phyloP scores from a whole-genome alignment of 768 basidiomycete genomes.

The Termitomyces eurrhizus region DNA sequence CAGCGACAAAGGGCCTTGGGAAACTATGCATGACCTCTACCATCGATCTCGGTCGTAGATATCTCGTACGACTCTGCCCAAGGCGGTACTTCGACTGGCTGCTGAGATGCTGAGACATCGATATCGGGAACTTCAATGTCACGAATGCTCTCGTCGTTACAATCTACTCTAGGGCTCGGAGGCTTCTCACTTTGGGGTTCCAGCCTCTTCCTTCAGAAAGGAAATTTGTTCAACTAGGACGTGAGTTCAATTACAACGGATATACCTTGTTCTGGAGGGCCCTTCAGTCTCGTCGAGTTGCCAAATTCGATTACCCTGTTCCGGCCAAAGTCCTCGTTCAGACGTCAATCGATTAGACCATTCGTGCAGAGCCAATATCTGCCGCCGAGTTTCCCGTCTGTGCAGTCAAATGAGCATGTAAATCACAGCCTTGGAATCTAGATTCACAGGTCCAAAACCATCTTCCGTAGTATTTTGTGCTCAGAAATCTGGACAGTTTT shows the following conservation, averaged over 20 bases:
- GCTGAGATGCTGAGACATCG: conserved; percentile 40
- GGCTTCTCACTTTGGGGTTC: conserved; percentile 56
- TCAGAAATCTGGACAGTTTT: conserved; percentile 65
- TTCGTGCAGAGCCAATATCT: conserved; percentile 54
- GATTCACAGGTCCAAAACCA: conserved; percentile 66
- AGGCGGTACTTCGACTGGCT: conserved; percentile 61
- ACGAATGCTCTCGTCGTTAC: conserved; percentile 38
- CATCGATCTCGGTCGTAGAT: conserved; percentile 57
- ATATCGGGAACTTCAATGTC: conserved; percentile 50
- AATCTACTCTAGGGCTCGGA: conserved; percentile 44
- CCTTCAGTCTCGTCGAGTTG: conserved; percentile 90
- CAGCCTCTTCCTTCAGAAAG: conserved; percentile 62
- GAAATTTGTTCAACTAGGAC: background rate
- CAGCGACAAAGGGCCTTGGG: background rate
- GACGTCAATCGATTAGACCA: conserved; percentile 61
- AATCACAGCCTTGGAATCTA: background rate
- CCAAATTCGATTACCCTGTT: conserved; percentile 54
- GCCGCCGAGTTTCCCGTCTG: conserved; percentile 77
- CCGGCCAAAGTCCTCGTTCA: conserved; percentile 84
- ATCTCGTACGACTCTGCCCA: conserved; percentile 76
- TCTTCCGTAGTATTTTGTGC: conserved; percentile 67
- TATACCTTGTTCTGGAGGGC: conserved; percentile 81
- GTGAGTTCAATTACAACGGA: conserved; percentile 22
- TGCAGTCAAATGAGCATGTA: background rate
- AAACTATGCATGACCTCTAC: conserved; percentile 26